Conservation (phyloP, 495 filamentous ascomycete genomes). For the Trichoderma reesei region DNA sequence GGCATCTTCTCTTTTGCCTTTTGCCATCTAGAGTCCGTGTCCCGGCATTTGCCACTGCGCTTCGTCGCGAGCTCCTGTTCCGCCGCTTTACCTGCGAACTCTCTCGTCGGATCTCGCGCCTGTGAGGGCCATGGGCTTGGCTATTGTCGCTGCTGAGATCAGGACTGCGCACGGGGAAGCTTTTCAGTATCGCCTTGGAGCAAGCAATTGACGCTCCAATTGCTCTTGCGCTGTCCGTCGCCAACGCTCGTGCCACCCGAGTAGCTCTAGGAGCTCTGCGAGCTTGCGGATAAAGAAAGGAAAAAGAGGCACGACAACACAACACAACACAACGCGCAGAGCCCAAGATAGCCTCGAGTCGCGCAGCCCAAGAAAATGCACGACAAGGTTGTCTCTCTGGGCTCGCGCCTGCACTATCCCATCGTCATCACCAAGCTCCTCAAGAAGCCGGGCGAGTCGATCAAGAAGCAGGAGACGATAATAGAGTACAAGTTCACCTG, state of each 20-base stretch:
- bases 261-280: background rate
- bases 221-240: background rate
- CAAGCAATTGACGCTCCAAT: background rate
- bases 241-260: background rate
- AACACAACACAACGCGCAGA: background rate
- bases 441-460: conserved; percentile 60
- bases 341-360: background rate
- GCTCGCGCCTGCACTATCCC: conserved; percentile 70
- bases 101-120: background rate
- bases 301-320: background rate
- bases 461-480: conserved; percentile 64
- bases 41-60: too few relatives aligned
- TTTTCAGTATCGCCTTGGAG: background rate
- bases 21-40: too few relatives aligned
- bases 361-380: background rate
- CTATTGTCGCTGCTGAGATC: background rate
- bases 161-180: conserved; percentile 3
- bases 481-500: conserved; percentile 77
- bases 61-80: background rate
- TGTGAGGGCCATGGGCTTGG: conserved; percentile 10
- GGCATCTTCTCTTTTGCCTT: too few relatives aligned
- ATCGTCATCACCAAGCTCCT: conserved; percentile 87
- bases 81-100: background rate
- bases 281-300: too few relatives aligned
- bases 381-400: conserved; percentile 36